Conservation (phyloP, 805 yeast species). For the Spathaspora girioi region DNA sequence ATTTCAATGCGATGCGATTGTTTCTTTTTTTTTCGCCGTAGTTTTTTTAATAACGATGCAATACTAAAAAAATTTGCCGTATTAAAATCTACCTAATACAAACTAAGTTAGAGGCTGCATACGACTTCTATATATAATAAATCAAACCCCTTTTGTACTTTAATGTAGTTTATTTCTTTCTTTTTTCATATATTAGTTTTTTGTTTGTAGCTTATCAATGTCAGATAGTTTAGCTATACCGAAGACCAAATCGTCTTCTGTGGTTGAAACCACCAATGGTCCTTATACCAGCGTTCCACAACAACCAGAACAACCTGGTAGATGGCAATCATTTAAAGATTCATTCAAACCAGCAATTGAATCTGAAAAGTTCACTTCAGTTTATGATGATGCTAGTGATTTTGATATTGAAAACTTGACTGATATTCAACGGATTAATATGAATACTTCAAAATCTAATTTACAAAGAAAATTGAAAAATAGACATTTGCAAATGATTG, state of each 20-base stretch:
- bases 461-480: constrained; percentile 29
- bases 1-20: neutral
- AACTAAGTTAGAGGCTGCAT: neutral
- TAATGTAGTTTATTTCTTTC: neutral
- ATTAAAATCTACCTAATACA: neutral
- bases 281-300: neutral
- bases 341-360: constrained; percentile 41
- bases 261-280: neutral
- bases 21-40: neutral
- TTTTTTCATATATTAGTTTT: neutral
- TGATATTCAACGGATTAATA: constrained; percentile 38
- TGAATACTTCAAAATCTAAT: constrained; percentile 37
- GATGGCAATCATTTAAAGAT: constrained; percentile 45
- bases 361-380: constrained; percentile 5
- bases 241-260: neutral
- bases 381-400: constrained; percentile 7
- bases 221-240: neutral
- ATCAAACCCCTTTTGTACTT: neutral
- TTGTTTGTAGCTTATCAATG: neutral
- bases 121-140: neutral
- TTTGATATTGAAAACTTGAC: constrained; percentile 18
- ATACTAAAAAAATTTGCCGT: neutral
- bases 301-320: constrained; percentile 8
- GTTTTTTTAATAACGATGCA: neutral
- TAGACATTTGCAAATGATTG: constrained; percentile 42